Evolutionary conservation across 2,329 filamentous ascomycete genomes (phyloP), one percentile per base, ranked within the genome.

Genomic region (Ploettnerulaceae sp.): DNA sequence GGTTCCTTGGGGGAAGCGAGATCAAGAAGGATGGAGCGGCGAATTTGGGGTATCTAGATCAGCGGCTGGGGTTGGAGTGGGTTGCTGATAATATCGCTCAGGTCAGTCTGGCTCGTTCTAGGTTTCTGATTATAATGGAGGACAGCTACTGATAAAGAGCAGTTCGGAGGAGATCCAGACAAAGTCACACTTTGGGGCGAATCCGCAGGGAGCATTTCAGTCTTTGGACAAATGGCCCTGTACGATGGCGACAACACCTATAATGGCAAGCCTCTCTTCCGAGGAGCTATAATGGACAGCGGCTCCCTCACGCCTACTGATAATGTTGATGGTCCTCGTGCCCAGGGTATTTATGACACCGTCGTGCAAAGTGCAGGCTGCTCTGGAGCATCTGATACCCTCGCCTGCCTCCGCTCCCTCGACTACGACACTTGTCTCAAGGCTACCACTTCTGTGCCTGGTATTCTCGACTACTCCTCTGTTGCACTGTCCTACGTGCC

Each of bases 241-340:
- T 89, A 86, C 55, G 76, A 79, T 25, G 86, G 87, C 5, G 71
- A 91, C 63, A 77, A 79, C 61, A 81, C 71, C 0, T 89, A 90
- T 69, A 88, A 89, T 2, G 84, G 81, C 43, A 80, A 84, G 57
- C 71, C 81, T 1, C 72, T 93, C 0, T 91, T 93, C 74, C 77
- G 83, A 20, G 86, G 71, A 1, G 86, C 72, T 20, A 90, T 91
- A 57, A 90, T 93, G 86, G 77, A 85, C 67, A 86, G 81, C 2
- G 84, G 84, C 2, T 79, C 73, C 47, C 63, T 83, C 2, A 66
- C 78, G 0, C 82, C 82, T 0, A 73, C 81, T 0, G 76, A 80
- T 20, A 71, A 74, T 0, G 77, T 89, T 0, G 84, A 88, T 57
- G 74, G 76, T 22, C 66, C 70, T 8, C 86, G 87, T 63, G 78